Conservation (phyloP, 768 basidiomycete genomes). For the Lentinula sp. region DNA sequence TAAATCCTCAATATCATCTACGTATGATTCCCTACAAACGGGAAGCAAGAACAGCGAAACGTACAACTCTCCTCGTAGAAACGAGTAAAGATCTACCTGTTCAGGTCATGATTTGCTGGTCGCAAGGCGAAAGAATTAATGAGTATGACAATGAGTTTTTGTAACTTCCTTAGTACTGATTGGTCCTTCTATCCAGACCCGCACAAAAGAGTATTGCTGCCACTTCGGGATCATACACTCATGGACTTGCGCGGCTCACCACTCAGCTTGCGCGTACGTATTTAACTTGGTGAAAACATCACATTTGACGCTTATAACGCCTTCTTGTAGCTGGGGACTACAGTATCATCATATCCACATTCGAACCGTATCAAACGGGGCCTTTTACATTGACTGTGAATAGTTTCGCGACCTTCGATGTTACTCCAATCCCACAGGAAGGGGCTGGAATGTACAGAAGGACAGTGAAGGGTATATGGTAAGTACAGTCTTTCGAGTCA, state of each 20-base stretch:
- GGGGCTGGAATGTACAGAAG: slow-evolving; percentile 89
- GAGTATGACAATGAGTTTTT: slow-evolving; percentile 48
- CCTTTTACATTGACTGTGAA: slow-evolving; percentile 60
- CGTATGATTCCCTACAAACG: slow-evolving; percentile 38
- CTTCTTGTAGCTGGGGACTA: slow-evolving; percentile 62
- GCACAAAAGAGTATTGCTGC: slow-evolving; percentile 63
- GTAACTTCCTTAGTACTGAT: not conserved
- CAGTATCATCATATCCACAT: slow-evolving; percentile 80
- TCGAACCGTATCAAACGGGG: slow-evolving; percentile 67
- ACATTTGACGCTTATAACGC: not conserved
- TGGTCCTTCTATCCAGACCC: slow-evolving; percentile 27
- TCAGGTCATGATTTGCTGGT: slow-evolving; percentile 71
- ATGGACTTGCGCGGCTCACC: slow-evolving; percentile 59
- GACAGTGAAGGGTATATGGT: slow-evolving; percentile 70
- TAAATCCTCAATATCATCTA: slow-evolving; percentile 85
- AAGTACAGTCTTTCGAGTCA: slow-evolving; percentile 11
- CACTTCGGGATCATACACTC: slow-evolving; percentile 77
- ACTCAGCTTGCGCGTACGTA: slow-evolving; percentile 48
- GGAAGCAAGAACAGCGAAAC: slow-evolving; percentile 26
- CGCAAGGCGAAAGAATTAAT: slow-evolving; percentile 62
- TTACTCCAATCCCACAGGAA: slow-evolving; percentile 71
- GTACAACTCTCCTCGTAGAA: slow-evolving; percentile 39
- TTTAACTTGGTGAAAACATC: not conserved
- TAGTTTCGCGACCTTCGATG: slow-evolving; percentile 52
- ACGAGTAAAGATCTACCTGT: slow-evolving; percentile 64